phyloP scores from a whole-genome alignment of 2,329 filamentous ascomycete species.

The Trichoderma sp. region DNA sequence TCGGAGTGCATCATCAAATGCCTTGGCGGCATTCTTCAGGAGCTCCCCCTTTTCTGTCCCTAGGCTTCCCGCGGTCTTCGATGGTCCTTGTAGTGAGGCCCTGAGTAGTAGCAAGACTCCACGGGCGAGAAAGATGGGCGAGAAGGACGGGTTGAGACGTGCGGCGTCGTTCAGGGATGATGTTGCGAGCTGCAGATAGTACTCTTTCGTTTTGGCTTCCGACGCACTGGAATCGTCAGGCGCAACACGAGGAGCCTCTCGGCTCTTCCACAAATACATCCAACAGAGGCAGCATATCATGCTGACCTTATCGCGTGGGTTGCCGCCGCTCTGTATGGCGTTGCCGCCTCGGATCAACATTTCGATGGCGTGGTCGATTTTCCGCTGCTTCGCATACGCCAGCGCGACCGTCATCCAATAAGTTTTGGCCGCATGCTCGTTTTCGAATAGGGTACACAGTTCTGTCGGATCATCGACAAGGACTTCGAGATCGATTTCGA shows the following conservation, averaged over 20 bases:
- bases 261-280: constrained; percentile 88
- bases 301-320: constrained; percentile 80
- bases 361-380: constrained; percentile 81
- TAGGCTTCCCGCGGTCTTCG: constrained; percentile 67
- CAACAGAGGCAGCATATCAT: constrained; percentile 85
- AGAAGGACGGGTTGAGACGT: constrained; percentile 88
- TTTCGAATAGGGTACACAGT: constrained; percentile 91
- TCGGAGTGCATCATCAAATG: constrained; percentile 90
- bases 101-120: constrained; percentile 87
- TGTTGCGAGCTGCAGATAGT: constrained; percentile 89
- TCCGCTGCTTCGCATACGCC: constrained; percentile 94
- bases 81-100: constrained; percentile 79
- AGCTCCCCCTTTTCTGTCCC: constrained; percentile 79
- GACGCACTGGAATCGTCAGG: constrained; percentile 66
- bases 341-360: constrained; percentile 74
- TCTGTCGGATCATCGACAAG: constrained; percentile 93
- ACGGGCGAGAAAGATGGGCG: constrained; percentile 86
- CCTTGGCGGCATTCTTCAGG: constrained; percentile 82
- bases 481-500: constrained; percentile 91
- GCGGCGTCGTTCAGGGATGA: constrained; percentile 93
- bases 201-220: constrained; percentile 88
- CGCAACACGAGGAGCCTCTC: constrained; percentile 69
- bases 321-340: constrained; percentile 71
- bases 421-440: constrained; percentile 85
- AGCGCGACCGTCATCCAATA: constrained; percentile 99